These are phyloP conservation scores for Trametes villosa DNA, from an alignment of 768 basidiomycete species.

Conservation along the genomic window DNA sequence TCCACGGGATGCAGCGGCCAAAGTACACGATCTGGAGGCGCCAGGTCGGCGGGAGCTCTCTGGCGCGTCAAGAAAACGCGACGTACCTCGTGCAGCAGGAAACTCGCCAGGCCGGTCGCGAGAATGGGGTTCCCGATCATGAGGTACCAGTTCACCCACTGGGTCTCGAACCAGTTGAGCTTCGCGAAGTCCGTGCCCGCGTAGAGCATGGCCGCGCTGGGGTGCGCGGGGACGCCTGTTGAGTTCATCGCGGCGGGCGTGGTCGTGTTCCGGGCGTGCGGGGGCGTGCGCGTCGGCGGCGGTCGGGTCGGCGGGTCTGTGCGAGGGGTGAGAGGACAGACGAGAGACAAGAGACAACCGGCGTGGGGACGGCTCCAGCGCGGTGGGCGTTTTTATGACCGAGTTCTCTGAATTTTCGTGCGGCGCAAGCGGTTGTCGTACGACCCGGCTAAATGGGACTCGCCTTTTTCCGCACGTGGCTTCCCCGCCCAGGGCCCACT, in stretches of 20 bases:
- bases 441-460: slow-evolving; percentile 16
- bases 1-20: slow-evolving; percentile 92
- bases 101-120: slow-evolving; percentile 93
- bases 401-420: slow-evolving; percentile 6
- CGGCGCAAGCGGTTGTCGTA: slow-evolving; percentile 12
- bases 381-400: slow-evolving; percentile 12
- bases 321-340: background rate
- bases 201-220: slow-evolving; percentile 51
- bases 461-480: slow-evolving; percentile 14
- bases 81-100: slow-evolving; percentile 91
- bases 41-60: background rate
- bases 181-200: slow-evolving; percentile 60
- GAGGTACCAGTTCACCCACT: slow-evolving; percentile 87
- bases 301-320: background rate
- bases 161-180: slow-evolving; percentile 72
- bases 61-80: background rate
- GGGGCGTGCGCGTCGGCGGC: background rate
- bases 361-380: slow-evolving; percentile 1
- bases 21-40: slow-evolving; percentile 86
- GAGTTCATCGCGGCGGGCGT: slow-evolving; percentile 28
- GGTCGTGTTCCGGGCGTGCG: no score
- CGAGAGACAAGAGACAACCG: slow-evolving; percentile 13
- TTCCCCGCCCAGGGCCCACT: background rate
- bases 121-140: slow-evolving; percentile 87
- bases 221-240: slow-evolving; percentile 26